Conservation (phyloP, 1,284 basidiomycete genomes). For the Rhodotorula sp. region DNA sequence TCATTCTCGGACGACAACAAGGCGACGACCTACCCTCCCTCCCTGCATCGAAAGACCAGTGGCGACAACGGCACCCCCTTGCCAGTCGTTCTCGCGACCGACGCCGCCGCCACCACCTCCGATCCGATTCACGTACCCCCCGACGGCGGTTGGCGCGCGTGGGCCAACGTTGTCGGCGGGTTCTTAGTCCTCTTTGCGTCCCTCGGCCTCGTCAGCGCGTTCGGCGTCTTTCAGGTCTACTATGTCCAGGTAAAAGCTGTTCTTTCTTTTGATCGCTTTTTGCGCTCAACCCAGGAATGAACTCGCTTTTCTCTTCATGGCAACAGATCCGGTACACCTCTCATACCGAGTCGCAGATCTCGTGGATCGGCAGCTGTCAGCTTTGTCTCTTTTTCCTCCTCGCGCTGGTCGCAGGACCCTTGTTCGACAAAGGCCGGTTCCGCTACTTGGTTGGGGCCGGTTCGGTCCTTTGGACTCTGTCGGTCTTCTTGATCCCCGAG, state of each 20-base stretch:
- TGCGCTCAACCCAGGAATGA: too few relatives aligned
- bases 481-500: conserved; percentile 25
- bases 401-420: conserved; percentile 14
- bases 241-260: conserved; percentile 2
- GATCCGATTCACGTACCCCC: not conserved
- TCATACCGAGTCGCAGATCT: conserved; percentile 8
- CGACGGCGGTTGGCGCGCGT: conserved; percentile 19
- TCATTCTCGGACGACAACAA: not conserved
- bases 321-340: conserved; percentile 7
- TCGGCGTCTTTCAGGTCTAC: conserved; percentile 25
- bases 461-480: conserved; percentile 1
- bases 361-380: conserved; percentile 28
- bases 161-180: conserved; percentile 20
- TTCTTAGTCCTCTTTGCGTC: conserved; percentile 20
- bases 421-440: conserved; percentile 24
- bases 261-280: too few relatives aligned
- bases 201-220: conserved; percentile 21
- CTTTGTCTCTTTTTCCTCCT: conserved; percentile 29
- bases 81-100: not conserved
- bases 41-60: too few relatives aligned
- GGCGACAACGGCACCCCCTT: not conserved
- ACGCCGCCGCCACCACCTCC: not conserved
- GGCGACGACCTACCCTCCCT: not conserved
- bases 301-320: not conserved
- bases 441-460: conserved; percentile 5